Evolutionary conservation across 805 yeast species (phyloP), one percentile per base, ranked within the genome.

Genomic region (Cyberlindnera nakhonratchasimensis): DNA sequence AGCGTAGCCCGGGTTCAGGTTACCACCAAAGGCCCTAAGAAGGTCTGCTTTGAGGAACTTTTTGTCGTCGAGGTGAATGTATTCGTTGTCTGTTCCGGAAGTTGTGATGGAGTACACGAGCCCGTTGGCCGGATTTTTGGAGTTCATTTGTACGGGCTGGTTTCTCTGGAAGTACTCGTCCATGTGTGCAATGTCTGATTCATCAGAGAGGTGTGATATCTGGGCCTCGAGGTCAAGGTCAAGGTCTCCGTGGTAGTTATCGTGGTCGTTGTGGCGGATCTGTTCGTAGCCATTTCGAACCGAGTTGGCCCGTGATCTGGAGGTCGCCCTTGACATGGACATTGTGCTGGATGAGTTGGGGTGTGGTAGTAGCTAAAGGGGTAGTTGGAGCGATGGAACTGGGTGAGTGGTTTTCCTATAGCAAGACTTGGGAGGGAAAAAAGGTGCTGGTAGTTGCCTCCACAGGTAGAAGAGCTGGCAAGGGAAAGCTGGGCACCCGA

Each of bases 21-120:
- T 65, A 74, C 91, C 93, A 54, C 90, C 93, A 53, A 80, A 79
- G 1, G 85, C 85, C 9, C 60, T 58, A 43, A 75, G 56, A 42
- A 80, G 68, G 41, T 79, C 85, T 24, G 66, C 68, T 44, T 73
- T 71, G 50, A 47, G 38, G 38, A 49, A 57, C 38, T 56, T 57
- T 38, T 56, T 52, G 29, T 53, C 52, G 36, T 53, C 62, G 9
- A 56, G 32, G 29, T 53, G 55, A 32, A 56, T 47, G 39, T 39
- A 56, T 34, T 56, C 58, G 34, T 55, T 48, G 3, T 43, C 53
- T 11, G 53, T 43, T n/a, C 59, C 59, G 3, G 59, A 55, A 0
- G 61, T 56, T 17, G 58, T 54, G 34, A 55, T 53, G 13, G 53
- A 42, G 34, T 46, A 43, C 21, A 51, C 46, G 23, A 49, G 42